Percentiles rank a stretch among this genome's conserved stretches.
Evolutionary conservation across 805 yeast species (phyloP).

Genomic region (Candida nonsorbophila): DNA sequence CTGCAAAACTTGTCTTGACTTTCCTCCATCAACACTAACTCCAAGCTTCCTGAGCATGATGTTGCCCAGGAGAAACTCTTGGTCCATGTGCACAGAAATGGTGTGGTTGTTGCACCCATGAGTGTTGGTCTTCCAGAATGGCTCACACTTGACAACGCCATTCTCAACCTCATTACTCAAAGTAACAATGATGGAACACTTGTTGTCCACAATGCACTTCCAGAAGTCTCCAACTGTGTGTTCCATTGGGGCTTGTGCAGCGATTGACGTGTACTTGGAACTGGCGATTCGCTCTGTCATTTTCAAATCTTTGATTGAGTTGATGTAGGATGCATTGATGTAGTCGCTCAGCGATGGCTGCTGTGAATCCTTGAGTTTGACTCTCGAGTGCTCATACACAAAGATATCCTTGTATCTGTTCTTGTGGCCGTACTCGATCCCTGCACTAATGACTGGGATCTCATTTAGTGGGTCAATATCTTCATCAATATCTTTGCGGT

Average conservation of each 20-base stretch:
- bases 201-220: slow-evolving; percentile 64
- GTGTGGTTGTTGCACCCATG: slow-evolving; percentile 30
- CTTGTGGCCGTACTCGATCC: slow-evolving; percentile 75
- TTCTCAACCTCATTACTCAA: slow-evolving; percentile 74
- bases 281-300: slow-evolving; percentile 5
- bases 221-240: slow-evolving; percentile 81
- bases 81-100: slow-evolving; percentile 10
- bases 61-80: slow-evolving; percentile 28
- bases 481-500: slow-evolving; percentile 6
- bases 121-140: slow-evolving; percentile 69
- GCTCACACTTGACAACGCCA: slow-evolving; percentile 68
- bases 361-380: slow-evolving; percentile 37
- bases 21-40: slow-evolving; percentile 4
- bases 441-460: slow-evolving; percentile 54
- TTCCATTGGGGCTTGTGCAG: slow-evolving; percentile 83
- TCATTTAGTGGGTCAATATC: slow-evolving; percentile 13
- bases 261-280: slow-evolving; percentile 42
- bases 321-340: slow-evolving; percentile 79
- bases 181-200: slow-evolving; percentile 63
- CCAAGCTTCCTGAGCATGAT: slow-evolving; percentile 12
- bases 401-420: slow-evolving; percentile 86
- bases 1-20: slow-evolving; percentile 53
- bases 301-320: slow-evolving; percentile 12
- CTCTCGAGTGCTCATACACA: slow-evolving; percentile 83
- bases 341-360: slow-evolving; percentile 42